Percentiles rank a stretch among this genome's conserved stretches.
Conservation (phyloP, 2,329 filamentous ascomycete genomes). For the Verruconis gallopava region DNA sequence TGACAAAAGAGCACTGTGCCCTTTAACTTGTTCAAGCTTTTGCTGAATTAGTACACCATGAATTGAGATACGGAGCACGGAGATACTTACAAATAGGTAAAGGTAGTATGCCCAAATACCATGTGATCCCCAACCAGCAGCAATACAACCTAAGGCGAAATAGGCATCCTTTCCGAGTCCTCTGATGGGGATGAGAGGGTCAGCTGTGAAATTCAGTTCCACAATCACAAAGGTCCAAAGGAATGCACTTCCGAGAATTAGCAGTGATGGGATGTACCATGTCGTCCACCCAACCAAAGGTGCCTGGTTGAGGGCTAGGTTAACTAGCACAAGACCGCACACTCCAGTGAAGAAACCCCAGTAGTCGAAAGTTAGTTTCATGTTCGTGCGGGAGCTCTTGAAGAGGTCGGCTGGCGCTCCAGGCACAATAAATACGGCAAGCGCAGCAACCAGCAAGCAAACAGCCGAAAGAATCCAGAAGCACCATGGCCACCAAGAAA, state of each 20-base stretch:
- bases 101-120: conserved; percentile 17
- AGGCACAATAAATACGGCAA: conserved; percentile 17
- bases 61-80: too few species aligned
- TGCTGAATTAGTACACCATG: too few species aligned
- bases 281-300: conserved; percentile 19
- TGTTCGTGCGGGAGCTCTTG: conserved; percentile 3
- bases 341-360: conserved; percentile 19
- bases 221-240: conserved; percentile 19
- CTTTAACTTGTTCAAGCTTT: conserved; percentile 5
- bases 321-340: conserved; percentile 19
- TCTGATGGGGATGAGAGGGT: conserved; percentile 16
- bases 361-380: conserved; percentile 16
- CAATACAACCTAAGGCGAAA: conserved; percentile 18
- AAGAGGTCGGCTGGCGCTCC: neutral
- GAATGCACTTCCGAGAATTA: conserved; percentile 18
- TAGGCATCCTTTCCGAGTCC: conserved; percentile 15
- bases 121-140: conserved; percentile 21
- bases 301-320: conserved; percentile 21
- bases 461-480: conserved; percentile 21
- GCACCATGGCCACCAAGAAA: conserved; percentile 19
- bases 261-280: conserved; percentile 17
- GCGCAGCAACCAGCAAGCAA: conserved; percentile 14
- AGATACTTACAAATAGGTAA: conserved; percentile 9
- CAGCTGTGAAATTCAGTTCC: conserved; percentile 15
- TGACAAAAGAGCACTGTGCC: conserved; percentile 7